These are phyloP conservation scores for Acanthamoeba sp. DNA, from an alignment of 208 protist genomes.

Conservation along the genomic window DNA sequence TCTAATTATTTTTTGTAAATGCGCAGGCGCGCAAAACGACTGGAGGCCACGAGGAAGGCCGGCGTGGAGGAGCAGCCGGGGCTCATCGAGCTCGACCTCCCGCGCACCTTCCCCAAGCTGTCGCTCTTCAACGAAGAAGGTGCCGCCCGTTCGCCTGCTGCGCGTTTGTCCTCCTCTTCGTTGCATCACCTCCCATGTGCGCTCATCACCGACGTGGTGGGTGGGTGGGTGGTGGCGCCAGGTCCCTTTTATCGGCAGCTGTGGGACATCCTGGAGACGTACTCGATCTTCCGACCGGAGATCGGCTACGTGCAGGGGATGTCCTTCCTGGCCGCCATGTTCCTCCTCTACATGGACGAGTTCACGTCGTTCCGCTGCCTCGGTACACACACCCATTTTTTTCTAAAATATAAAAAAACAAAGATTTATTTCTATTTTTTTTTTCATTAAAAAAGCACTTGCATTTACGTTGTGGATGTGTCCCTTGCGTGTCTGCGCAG, in stretches of 20 bases:
- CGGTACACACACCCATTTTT: background rate
- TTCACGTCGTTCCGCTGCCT: conserved; percentile 33
- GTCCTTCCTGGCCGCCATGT: conserved; percentile 53
- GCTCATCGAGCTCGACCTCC: conserved; percentile 9
- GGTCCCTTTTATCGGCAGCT: background rate
- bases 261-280: conserved; percentile 44
- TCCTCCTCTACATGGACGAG: conserved; percentile 58
- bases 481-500: too few relatives aligned
- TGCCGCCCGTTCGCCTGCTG: background rate
- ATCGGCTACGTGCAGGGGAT: conserved; percentile 40
- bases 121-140: conserved; percentile 18
- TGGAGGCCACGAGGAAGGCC: background rate
- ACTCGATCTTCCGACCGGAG: conserved; percentile 27
- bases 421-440: background rate
- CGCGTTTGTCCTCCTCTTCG: too few relatives aligned
- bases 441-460: too few relatives aligned
- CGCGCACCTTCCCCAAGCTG: conserved; percentile 24
- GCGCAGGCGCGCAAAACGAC: background rate
- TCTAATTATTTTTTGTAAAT: background rate
- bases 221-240: background rate
- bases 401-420: background rate
- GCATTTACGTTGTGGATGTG: too few relatives aligned
- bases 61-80: conserved; percentile 26
- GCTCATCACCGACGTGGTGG: background rate
- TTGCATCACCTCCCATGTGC: background rate